Evolutionary conservation across 2,329 filamentous ascomycete genomes (phyloP), one percentile per base, ranked within the genome.

Genomic region (Neofusicoccum laricinum): DNA sequence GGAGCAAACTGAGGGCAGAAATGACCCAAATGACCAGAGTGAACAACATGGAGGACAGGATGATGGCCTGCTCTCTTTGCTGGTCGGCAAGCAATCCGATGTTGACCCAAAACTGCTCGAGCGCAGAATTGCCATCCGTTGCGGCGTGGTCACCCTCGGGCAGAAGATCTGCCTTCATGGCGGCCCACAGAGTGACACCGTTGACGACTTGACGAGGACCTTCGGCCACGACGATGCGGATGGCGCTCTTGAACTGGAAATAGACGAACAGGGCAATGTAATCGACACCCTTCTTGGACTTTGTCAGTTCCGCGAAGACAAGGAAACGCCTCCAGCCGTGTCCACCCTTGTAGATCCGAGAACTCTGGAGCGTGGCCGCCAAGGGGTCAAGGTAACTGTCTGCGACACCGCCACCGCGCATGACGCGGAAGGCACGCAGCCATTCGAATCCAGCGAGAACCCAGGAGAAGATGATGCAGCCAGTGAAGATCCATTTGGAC

Each of bases 401-500:
- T 4, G 93, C 92, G 45, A 98, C 90, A 68, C 93, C 93, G 63
- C 91, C 91, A 65, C 92, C 87, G 69, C 84, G 88, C 76, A 98
- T 96, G 58, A 96, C 91, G 50, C 89, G 88, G 66, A 90, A 80
- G 30, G 94, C 93, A 62, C 90, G 87, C 53, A 96, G 74, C 80
- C 91, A 92, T 77, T 96, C 91, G 71, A 90, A 95, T 15, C 80
- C 82, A 32, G 96, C 84, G 69, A 98, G 91, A 68, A 92, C 80
- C 76, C 94, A 93, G 10, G 93, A 98, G 40, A 95, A 83, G 68
- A 98, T 90, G 73, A 99, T 98, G 76, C 93, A 97, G 64, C 87
- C 86, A 32, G 92, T 90, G 75, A 98, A 99, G 75, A 99, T 93
- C 93, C 93, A 97, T 80, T 95, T 96, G 12, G 92, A 90, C 62